Percentiles rank a stretch among this genome's conserved stretches.
Evolutionary conservation across 2,329 filamentous ascomycete species (phyloP).

Genomic region (Gaeumannomyces sp.): DNA sequence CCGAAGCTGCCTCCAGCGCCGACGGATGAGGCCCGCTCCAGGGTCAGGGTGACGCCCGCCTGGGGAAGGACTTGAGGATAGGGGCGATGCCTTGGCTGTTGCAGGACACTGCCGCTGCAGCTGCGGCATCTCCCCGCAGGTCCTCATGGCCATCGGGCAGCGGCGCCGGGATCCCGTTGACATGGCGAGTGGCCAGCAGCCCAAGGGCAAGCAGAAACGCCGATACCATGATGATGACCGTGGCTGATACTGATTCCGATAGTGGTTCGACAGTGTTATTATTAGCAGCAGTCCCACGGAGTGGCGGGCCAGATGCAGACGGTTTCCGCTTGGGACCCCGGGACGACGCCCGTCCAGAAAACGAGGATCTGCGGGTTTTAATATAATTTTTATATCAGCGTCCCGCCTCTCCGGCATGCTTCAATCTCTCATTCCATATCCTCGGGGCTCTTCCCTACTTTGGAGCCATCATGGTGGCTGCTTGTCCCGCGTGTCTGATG

Average conservation of each 20-base stretch:
- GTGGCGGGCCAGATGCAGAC: neutral
- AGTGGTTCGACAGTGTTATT: neutral
- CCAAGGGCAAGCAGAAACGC: neutral
- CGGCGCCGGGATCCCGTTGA: neutral
- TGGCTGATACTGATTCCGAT: neutral
- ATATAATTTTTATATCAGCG: neutral
- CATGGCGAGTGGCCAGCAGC: neutral
- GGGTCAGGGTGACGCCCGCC: conserved; percentile 1
- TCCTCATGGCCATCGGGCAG: neutral
- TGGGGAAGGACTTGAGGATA: neutral
- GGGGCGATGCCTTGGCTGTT: neutral
- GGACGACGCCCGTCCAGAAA: neutral
- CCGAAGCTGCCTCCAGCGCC: conserved; percentile 28
- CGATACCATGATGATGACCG: neutral
- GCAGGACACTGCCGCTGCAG: neutral
- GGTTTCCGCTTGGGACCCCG: neutral
- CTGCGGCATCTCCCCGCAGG: neutral
- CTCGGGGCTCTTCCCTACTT: neutral
- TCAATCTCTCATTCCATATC: neutral
- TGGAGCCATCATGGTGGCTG: neutral
- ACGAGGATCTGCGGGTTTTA: neutral
- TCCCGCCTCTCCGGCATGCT: neutral
- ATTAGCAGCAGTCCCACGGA: neutral
- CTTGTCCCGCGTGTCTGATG: neutral
- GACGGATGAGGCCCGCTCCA: conserved; percentile 27